These are phyloP conservation scores for Melanogaster broomeanus DNA, from an alignment of 768 basidiomycete genomes.

Conservation along the genomic window DNA sequence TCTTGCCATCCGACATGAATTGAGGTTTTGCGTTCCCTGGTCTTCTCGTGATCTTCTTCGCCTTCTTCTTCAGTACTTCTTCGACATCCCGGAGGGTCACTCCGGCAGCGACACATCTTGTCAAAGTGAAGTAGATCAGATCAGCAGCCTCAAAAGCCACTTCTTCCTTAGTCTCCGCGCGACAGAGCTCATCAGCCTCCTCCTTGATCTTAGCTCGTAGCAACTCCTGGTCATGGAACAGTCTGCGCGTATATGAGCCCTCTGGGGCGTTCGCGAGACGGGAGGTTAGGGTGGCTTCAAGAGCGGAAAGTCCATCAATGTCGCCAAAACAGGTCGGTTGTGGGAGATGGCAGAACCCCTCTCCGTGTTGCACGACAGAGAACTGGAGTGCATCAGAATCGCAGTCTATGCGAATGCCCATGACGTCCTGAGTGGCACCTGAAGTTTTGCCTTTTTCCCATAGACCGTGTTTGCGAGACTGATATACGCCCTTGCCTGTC, in stretches of 20 bases:
- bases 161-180: conserved; percentile 74
- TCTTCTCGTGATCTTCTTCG: conserved; percentile 82
- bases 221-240: conserved; percentile 83
- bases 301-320: conserved; percentile 71
- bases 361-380: conserved; percentile 83
- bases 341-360: conserved; percentile 93
- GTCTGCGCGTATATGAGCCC: conserved; percentile 87
- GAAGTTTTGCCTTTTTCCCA: conserved; percentile 98
- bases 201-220: conserved; percentile 95
- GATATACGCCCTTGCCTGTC: conserved; percentile 91
- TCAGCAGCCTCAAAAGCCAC: conserved; percentile 96
- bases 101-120: conserved; percentile 81
- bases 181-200: conserved; percentile 96
- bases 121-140: conserved; percentile 88
- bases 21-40: conserved; percentile 92
- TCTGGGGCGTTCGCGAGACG: conserved; percentile 77
- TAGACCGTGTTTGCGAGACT: conserved; percentile 92
- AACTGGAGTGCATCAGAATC: conserved; percentile 93
- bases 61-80: conserved; percentile 79
- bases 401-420: conserved; percentile 85
- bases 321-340: conserved; percentile 89
- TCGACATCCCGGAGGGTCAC: conserved; percentile 86
- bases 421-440: conserved; percentile 87
- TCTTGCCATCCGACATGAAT: conserved; percentile 42
- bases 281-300: conserved; percentile 77